phyloP scores from a whole-genome alignment of 2,329 filamentous ascomycete genomes.

The Xylaria sp. region DNA sequence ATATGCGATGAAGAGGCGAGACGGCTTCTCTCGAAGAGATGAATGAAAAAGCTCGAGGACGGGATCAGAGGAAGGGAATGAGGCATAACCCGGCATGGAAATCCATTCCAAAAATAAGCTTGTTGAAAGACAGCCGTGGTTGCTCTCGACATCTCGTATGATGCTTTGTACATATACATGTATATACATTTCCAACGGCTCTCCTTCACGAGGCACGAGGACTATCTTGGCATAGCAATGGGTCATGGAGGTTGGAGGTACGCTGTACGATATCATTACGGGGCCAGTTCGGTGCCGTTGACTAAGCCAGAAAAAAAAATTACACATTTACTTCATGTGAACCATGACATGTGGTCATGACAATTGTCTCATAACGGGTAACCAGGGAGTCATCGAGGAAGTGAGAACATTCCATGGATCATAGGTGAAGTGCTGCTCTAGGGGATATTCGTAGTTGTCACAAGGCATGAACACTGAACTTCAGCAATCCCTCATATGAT shows the following conservation, averaged over 20 bases:
- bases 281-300: not conserved
- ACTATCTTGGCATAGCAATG: not conserved
- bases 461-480: not conserved
- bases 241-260: not conserved
- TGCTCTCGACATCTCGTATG: conserved; percentile 1
- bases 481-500: not conserved
- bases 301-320: not conserved
- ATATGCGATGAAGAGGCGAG: not conserved
- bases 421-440: not conserved
- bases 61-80: not conserved
- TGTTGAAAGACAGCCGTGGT: not conserved
- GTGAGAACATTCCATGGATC: not conserved
- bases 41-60: not conserved
- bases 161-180: conserved; percentile 25
- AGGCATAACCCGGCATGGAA: not conserved
- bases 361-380: not conserved
- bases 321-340: not conserved
- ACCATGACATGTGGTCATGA: not conserved
- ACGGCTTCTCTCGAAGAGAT: not conserved
- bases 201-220: not conserved
- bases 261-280: conserved; percentile 12
- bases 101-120: not conserved
- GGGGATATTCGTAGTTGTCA: not conserved
- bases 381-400: not conserved
- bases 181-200: conserved; percentile 14